A percentile compares a stretch with the other conserved stretches of the same genome.
Conservation (phyloP, 345 rosid species). For the Clausena lansium region DNA sequence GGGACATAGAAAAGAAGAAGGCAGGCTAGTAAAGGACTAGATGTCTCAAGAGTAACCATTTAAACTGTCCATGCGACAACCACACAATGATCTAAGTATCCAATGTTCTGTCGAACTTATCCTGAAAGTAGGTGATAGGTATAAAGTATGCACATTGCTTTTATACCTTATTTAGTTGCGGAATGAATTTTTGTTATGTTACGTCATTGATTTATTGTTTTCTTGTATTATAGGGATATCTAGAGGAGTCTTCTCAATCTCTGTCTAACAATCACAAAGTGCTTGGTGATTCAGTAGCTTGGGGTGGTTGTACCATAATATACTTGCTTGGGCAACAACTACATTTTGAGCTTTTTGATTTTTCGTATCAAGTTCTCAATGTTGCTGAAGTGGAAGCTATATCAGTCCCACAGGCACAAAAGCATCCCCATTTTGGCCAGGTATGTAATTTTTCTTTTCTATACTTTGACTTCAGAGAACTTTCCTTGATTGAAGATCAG, state of each 20-base stretch:
- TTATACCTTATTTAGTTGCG: not conserved
- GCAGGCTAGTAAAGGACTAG: not conserved
- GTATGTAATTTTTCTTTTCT: conserved; percentile 31
- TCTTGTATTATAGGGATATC: conserved; percentile 61
- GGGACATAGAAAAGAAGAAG: not conserved
- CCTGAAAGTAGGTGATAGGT: not conserved
- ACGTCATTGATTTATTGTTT: conserved; percentile 8
- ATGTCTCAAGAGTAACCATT: not conserved
- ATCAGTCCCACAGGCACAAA: conserved; percentile 51
- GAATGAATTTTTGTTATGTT: not conserved
- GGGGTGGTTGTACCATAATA: conserved; percentile 98
- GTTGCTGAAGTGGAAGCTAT: conserved; percentile 90
- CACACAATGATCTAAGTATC: not conserved
- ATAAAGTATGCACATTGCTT: not conserved
- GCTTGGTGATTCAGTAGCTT: conserved; percentile 89
- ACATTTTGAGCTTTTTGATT: conserved; percentile 96
- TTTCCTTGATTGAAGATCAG: not conserved
- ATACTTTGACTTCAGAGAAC: not conserved
- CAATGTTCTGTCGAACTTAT: not conserved
- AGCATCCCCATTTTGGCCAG: conserved; percentile 59
- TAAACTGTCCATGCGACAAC: not conserved
- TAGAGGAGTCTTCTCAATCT: conserved; percentile 63
- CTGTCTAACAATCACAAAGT: conserved; percentile 53
- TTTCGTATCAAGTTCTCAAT: conserved; percentile 93
- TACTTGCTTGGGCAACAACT: conserved; percentile 97